Conservation (phyloP, 2,329 filamentous ascomycete genomes). For the Aspergillus ochraceus region DNA sequence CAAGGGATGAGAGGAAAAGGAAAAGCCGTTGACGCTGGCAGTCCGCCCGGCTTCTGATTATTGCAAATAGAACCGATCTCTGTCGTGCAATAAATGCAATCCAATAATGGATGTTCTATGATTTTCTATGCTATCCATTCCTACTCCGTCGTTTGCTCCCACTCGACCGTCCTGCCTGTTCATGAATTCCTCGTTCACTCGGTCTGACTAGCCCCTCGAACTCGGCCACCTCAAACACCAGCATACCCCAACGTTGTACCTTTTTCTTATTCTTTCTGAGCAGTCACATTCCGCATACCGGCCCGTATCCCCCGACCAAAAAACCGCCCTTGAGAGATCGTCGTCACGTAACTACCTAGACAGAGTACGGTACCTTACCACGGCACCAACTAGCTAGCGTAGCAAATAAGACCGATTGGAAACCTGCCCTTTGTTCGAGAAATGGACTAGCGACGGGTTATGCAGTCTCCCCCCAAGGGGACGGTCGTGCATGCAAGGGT, state of each 20-base stretch:
- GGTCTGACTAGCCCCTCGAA: background rate
- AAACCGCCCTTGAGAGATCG: slow-evolving; percentile 8
- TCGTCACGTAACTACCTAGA: slow-evolving; percentile 1
- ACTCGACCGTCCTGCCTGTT: background rate
- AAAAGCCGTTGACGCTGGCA: background rate
- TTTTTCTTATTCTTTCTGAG: slow-evolving; percentile 4
- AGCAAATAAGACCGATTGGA: slow-evolving; percentile 17
- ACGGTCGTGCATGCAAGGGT: slow-evolving; percentile 18
- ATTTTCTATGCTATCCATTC: background rate
- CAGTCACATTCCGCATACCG: slow-evolving; percentile 22
- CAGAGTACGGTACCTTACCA: background rate
- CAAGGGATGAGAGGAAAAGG: background rate
- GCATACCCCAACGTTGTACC: background rate
- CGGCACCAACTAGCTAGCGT: background rate
- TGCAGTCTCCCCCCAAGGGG: slow-evolving; percentile 12
- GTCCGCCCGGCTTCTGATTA: background rate
- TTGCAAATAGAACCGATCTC: background rate
- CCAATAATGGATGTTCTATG: background rate
- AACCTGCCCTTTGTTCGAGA: slow-evolving; percentile 15
- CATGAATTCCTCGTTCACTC: background rate
- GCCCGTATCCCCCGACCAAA: slow-evolving; percentile 16
- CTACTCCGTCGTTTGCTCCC: too few relatives aligned
- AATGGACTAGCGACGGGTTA: slow-evolving; percentile 11
- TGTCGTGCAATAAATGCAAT: background rate
- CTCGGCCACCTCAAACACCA: background rate